phyloP scores from a whole-genome alignment of 192 early-diverging fungal species.

The Backusella sp. region DNA sequence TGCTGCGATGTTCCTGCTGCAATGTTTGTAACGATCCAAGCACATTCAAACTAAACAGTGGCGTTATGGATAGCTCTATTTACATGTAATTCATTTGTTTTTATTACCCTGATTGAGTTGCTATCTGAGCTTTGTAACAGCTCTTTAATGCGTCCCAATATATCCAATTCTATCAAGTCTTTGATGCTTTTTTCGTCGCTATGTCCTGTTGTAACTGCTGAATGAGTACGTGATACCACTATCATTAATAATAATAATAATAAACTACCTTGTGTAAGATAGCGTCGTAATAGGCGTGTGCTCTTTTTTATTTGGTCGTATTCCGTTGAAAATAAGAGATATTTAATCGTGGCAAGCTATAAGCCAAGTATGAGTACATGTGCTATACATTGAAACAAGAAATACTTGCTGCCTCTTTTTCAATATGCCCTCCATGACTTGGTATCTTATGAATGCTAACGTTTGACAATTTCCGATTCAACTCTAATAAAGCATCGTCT shows the following conservation, averaged over 20 bases:
- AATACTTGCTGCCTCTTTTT: conserved; percentile 17
- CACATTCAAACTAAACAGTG: conserved; percentile 34
- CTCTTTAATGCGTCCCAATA: conserved; percentile 24
- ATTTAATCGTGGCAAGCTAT: not conserved
- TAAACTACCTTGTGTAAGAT: conserved; percentile 19
- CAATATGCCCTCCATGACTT: conserved; percentile 17
- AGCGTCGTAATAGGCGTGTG: conserved; percentile 10
- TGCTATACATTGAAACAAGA: not conserved
- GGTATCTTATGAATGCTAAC: conserved; percentile 23
- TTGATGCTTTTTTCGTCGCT: conserved; percentile 7
- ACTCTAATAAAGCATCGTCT: conserved; percentile 26
- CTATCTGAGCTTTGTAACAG: not conserved
- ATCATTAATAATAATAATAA: too few species aligned
- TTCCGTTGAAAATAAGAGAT: conserved; percentile 8
- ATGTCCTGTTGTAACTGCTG: not conserved
- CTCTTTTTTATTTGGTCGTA: conserved; percentile 6
- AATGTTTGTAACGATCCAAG: conserved; percentile 41
- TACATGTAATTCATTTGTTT: not conserved
- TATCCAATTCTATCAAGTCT: conserved; percentile 26
- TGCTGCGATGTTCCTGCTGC: conserved; percentile 35
- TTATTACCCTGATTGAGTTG: conserved; percentile 11
- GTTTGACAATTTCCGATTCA: conserved; percentile 35
- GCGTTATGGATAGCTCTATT: not conserved
- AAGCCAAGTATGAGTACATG: not conserved
- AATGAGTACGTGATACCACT: too few species aligned